Evolutionary conservation across 2,329 filamentous ascomycete genomes (phyloP), one percentile per base, ranked within the genome.

Genomic region (Arthroderma sp.): DNA sequence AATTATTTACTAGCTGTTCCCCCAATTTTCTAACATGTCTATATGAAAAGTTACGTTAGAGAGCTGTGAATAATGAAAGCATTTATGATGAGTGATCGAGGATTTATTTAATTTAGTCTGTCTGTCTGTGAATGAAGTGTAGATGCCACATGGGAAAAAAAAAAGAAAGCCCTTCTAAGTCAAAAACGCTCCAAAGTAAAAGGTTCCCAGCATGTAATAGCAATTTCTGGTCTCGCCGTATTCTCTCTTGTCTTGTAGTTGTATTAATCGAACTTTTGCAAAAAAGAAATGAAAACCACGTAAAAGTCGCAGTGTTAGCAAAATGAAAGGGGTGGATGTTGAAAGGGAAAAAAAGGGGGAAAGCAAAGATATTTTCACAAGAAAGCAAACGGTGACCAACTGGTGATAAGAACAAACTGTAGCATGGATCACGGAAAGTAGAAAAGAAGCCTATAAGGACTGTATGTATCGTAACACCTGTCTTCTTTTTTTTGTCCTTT

Each of bases 211-310:
- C 47, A 51, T 31, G 47, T 51, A 51, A 33, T 51, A 51, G 47
- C 47, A 51, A 51, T 51, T 51, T 51, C 47, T 51, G 47, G 25
- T 51, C 47, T 51, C 47, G 47, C 47, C 47, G n/a, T 51, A 19
- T 31, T 51, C 47, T 51, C 47, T 51, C 47, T 51, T 51, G 28
- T 51, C 47, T 51, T 51, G 25, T 31, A 47, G 15, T n/a, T 51
- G 47, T 51, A 51, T 51, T 51, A 35, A n/a, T 51, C 28, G 28
- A 51, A 51, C 47, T 51, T 51, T 51, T 51, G 47, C 23, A 51
- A 19, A 9, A 33, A 17, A 15, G 5, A 31, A 33, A 51, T n/a
- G 35, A 33, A 51, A 51, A 51, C 31, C 13, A 28, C 13, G 15
- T 31, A n/a, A 31, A 28, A n/a, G 6, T 31, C 28, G 25, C 6